These are phyloP conservation scores for Magnolia kwangsiensis DNA, from an alignment of 164 flowering plant genomes.

Conservation along the genomic window DNA sequence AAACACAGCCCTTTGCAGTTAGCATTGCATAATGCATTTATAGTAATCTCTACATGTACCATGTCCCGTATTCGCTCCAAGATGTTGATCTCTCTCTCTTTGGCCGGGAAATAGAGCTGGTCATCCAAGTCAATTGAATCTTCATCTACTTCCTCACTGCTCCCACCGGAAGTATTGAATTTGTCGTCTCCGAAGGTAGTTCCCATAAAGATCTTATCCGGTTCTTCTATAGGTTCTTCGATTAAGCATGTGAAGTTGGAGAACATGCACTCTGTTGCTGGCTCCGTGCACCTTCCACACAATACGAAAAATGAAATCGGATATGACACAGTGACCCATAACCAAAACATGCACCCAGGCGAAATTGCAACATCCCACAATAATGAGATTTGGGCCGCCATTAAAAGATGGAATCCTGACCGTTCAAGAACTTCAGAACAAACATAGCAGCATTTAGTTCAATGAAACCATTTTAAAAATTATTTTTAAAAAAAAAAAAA, in stretches of 20 bases:
- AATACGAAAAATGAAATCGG: constrained; percentile 8
- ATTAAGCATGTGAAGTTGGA: constrained; percentile 69
- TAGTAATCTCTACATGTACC: constrained; percentile 76
- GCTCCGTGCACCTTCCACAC: constrained; percentile 67
- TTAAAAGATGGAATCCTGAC: no score
- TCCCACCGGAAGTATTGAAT: constrained; percentile 18
- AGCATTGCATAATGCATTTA: constrained; percentile 59
- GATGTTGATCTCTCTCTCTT: constrained; percentile 69
- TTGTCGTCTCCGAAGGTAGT: constrained; percentile 43
- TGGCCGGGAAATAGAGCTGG: constrained; percentile 67
- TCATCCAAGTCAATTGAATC: constrained; percentile 63
- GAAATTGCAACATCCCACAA: not conserved
- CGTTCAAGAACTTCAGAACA: not conserved
- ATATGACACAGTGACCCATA: not conserved
- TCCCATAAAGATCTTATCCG: constrained; percentile 55
- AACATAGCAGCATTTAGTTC: not conserved
- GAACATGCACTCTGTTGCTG: constrained; percentile 66
- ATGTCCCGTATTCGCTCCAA: constrained; percentile 80
- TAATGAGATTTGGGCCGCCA: no score
- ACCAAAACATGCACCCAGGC: not conserved
- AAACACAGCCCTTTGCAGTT: constrained; percentile 80
- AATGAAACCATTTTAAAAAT: no score
- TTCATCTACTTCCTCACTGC: constrained; percentile 45
- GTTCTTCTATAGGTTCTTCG: constrained; percentile 75
- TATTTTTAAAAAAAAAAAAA: no score